phyloP scores from a whole-genome alignment of 768 basidiomycete species.

The Melanogaster broomeanus region DNA sequence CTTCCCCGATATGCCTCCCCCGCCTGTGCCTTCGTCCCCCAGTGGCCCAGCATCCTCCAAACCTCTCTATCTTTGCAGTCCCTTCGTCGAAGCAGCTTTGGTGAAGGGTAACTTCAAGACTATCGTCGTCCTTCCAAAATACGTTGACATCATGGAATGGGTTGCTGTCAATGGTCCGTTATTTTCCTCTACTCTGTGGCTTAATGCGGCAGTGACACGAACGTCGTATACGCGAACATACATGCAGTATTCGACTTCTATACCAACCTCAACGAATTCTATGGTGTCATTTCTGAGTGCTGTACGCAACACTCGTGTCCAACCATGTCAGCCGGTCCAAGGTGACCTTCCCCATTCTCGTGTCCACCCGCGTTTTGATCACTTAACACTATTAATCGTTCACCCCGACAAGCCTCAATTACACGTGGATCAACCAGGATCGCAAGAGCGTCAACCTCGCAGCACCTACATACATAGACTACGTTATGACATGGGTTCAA shows the following conservation, averaged over 20 bases:
- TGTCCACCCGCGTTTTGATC: background rate
- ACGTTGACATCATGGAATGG: constrained; percentile 96
- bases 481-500: constrained; percentile 96
- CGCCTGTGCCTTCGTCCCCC: constrained; percentile 43
- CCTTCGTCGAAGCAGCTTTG: constrained; percentile 92
- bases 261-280: constrained; percentile 95
- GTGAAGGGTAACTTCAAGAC: constrained; percentile 99
- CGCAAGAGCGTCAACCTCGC: constrained; percentile 86
- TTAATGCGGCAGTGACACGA: background rate
- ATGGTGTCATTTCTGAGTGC: constrained; percentile 89
- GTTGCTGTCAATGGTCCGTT: constrained; percentile 89
- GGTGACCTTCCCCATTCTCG: constrained; percentile 49
- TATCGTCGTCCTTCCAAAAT: constrained; percentile 94
- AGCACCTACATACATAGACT: constrained; percentile 96
- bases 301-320: constrained; percentile 91
- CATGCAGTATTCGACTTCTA: constrained; percentile 92
- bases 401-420: constrained; percentile 66
- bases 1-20: constrained; percentile 47
- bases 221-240: background rate
- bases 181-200: too few relatives aligned
- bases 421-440: constrained; percentile 92
- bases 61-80: constrained; percentile 88
- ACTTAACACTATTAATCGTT: background rate
- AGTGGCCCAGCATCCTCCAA: constrained; percentile 37
- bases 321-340: constrained; percentile 86